phyloP scores from a whole-genome alignment of 2,329 filamentous ascomycete species.

The Rhynchosporium agropyri region DNA sequence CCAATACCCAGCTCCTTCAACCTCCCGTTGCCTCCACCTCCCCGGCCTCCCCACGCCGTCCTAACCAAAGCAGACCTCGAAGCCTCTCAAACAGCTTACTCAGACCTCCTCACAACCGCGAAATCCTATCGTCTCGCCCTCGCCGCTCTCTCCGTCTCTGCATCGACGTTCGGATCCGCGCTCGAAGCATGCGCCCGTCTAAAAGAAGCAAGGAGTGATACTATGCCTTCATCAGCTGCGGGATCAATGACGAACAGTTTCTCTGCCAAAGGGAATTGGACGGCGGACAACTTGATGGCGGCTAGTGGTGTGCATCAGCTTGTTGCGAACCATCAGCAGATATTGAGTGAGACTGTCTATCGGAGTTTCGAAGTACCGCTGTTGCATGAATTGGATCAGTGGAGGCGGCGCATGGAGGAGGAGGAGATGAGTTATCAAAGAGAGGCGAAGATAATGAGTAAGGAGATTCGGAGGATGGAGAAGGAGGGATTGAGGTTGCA shows the following conservation, averaged over 20 bases:
- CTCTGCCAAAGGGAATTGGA: conserved; percentile 55
- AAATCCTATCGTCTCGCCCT: conserved; percentile 67
- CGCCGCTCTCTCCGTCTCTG: conserved; percentile 60
- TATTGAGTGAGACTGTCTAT: conserved; percentile 69
- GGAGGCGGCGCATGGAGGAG: conserved; percentile 64
- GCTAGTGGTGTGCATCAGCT: conserved; percentile 68
- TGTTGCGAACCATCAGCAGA: conserved; percentile 70
- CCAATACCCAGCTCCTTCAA: conserved; percentile 58
- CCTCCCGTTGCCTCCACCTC: conserved; percentile 63
- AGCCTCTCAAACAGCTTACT: conserved; percentile 63
- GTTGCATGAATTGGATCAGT: conserved; percentile 69
- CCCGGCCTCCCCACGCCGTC: conserved; percentile 58
- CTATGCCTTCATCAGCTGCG: conserved; percentile 47
- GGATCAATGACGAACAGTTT: conserved; percentile 46
- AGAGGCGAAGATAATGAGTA: conserved; percentile 56
- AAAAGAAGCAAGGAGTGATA: conserved; percentile 66
- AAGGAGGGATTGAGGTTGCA: conserved; percentile 67
- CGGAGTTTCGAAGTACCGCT: conserved; percentile 68
- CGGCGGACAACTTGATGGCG: conserved; percentile 63
- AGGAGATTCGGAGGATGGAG: conserved; percentile 65
- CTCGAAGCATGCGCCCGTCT: conserved; percentile 69
- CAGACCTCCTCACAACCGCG: conserved; percentile 61
- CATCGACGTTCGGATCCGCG: conserved; percentile 65
- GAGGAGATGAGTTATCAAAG: conserved; percentile 63
- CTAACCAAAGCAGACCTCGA: conserved; percentile 66